phyloP scores from a whole-genome alignment of 306 rosid species.

The Prunus kanzakura region DNA sequence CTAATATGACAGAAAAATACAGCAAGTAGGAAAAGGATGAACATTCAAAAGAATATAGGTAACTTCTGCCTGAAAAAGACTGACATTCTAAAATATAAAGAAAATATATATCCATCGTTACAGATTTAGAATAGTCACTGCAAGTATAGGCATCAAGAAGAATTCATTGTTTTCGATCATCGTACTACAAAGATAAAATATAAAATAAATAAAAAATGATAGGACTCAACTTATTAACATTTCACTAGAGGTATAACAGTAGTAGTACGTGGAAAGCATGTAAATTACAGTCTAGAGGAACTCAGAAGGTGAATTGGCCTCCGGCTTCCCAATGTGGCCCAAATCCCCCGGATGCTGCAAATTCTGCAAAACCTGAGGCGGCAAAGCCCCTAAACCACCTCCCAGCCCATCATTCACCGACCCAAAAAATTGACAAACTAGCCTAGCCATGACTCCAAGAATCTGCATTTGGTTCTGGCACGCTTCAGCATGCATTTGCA shows the following conservation, averaged over 20 bases:
- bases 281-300: constrained; percentile 45
- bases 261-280: constrained; percentile 1
- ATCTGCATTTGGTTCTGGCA: constrained; percentile 91
- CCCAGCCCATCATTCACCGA: constrained; percentile 67
- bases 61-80: constrained; percentile 4
- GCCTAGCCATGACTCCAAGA: constrained; percentile 70
- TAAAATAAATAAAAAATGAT: background rate
- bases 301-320: constrained; percentile 81
- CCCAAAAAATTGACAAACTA: constrained; percentile 75
- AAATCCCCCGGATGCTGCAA: constrained; percentile 67
- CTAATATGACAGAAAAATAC: background rate
- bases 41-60: constrained; percentile 6
- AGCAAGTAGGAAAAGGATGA: background rate
- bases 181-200: background rate
- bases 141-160: constrained; percentile 8
- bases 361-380: constrained; percentile 76
- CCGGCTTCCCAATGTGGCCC: constrained; percentile 68
- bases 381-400: constrained; percentile 59
- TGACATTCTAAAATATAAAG: background rate
- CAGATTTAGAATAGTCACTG: constrained; percentile 3
- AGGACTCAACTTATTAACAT: constrained; percentile 13
- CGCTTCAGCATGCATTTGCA: constrained; percentile 86
- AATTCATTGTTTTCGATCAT: constrained; percentile 3
- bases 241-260: background rate
- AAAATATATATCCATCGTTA: constrained; percentile 10